phyloP scores from a whole-genome alignment of 1,284 basidiomycete species.

The Exobasidium cylindrosporum region DNA sequence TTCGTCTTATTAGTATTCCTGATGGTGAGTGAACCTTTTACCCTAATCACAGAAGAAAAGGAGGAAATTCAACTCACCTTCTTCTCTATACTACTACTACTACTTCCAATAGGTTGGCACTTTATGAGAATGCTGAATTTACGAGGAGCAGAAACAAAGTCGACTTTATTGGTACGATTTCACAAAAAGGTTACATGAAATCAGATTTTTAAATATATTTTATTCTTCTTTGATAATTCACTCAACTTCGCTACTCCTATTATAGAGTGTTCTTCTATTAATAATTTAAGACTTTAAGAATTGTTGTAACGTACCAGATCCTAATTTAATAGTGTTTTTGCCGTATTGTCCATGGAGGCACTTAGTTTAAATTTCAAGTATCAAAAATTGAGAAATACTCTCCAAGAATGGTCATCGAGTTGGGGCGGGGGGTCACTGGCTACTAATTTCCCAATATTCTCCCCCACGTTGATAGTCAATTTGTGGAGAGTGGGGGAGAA shows the following conservation, averaged over 20 bases:
- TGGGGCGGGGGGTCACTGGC: no score
- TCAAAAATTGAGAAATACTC: no score
- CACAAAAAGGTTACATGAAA: slow-evolving; percentile 3
- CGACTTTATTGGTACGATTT: slow-evolving; percentile 30
- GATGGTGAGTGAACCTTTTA: slow-evolving; percentile 35
- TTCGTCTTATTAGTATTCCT: slow-evolving; percentile 22
- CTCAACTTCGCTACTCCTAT: not conserved
- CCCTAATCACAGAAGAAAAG: not conserved
- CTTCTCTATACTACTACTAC: slow-evolving; percentile 18
- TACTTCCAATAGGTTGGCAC: slow-evolving; percentile 55
- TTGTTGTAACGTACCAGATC: no score
- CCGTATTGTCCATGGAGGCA: no score
- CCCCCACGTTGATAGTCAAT: no score
- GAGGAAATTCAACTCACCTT: not conserved
- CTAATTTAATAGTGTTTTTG: no score
- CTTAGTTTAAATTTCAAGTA: no score
- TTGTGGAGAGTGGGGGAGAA: no score
- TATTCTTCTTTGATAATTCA: not conserved
- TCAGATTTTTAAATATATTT: not conserved
- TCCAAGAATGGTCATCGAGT: no score
- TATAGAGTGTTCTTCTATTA: no score
- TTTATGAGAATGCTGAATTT: slow-evolving; percentile 62
- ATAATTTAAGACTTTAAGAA: no score
- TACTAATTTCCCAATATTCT: no score
- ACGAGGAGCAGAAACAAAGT: slow-evolving; percentile 61